Evolutionary conservation across 2,329 filamentous ascomycete genomes (phyloP), one percentile per base, ranked within the genome.

Genomic region (Colletotrichum australisinense): DNA sequence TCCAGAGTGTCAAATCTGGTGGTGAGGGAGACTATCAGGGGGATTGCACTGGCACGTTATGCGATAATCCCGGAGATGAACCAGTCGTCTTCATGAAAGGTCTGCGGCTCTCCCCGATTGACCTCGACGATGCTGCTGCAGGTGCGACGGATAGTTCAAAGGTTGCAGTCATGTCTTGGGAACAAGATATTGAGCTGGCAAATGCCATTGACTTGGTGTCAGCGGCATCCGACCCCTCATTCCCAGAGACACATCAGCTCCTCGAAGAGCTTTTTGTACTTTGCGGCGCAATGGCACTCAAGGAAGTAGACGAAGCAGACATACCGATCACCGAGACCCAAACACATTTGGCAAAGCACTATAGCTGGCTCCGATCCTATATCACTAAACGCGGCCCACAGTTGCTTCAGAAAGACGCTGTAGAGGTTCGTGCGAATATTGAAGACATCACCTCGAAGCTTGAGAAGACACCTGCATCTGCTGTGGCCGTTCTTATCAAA

Each of bases 181-280:
- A 71, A n/a, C 49, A 30, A 12, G 63, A 67, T 5, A 11, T 71
- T 5, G 35, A 62, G 9, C 22, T 67, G 30, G 12, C 11, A 0
- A 35, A 57, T 11, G 6, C 56, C 4, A 16, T 12, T 49, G n/a
- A 55, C 0, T 3, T 71, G 4, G 46, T 71, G 8, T 46, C 55
- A 4, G 32, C 56, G 3, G 30, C 46, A 1, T 64, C 63, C 0
- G 32, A 30, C 14, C 4, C n/a, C 1, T 14, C 3, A 2, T 71
- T 71, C 4, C 4, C 63, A 0, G 1, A 4, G 11, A 49, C 60
- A 1, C 63, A 71, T 2, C 1, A 16, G 4, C 42, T 71, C 3
- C 56, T 71, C 1, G 63, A 71, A 1, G 35, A 62, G 2, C 63
- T 71, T 4, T 71, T 71, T 9, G 6, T 30, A 12, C 56, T 67